Conservation (phyloP, 106 monocot species). For the Dactylorhiza incarnata region DNA sequence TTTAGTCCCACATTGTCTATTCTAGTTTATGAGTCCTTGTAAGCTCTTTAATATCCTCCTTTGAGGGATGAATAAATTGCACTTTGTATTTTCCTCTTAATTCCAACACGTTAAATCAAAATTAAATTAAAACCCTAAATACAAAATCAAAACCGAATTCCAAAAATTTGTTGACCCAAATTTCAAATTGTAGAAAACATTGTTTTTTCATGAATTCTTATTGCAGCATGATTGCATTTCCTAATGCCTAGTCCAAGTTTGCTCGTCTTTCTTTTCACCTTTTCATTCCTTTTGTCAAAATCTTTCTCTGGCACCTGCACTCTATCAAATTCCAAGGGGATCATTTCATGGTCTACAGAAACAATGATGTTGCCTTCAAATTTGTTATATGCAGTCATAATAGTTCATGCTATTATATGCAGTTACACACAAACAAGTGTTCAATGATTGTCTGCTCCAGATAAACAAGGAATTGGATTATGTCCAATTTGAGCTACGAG, state of each 20-base stretch:
- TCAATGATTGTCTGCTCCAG: conserved; percentile 59
- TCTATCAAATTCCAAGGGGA: neutral
- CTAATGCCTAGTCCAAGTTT: neutral
- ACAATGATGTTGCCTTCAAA: neutral
- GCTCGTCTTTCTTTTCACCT: neutral
- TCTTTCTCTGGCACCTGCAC: neutral
- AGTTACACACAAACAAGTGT: conserved; percentile 36
- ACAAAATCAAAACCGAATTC: neutral
- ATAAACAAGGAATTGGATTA: conserved; percentile 83
- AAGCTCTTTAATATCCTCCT: too few relatives aligned
- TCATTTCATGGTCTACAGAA: neutral
- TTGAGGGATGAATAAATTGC: too few relatives aligned
- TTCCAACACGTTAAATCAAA: neutral
- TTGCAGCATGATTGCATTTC: neutral
- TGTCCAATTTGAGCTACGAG: conserved; percentile 86
- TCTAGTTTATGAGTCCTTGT: too few relatives aligned
- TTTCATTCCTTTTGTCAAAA: neutral
- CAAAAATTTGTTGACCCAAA: neutral
- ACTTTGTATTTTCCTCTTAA: too few relatives aligned
- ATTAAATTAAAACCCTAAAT: neutral
- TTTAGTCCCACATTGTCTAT: too few relatives aligned
- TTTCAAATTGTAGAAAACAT: neutral
- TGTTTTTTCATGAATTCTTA: neutral
- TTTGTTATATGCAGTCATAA: neutral
- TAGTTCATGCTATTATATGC: conserved; percentile 7